phyloP scores from a whole-genome alignment of 257 asterid genomes.

The Nicotiana attenuata region DNA sequence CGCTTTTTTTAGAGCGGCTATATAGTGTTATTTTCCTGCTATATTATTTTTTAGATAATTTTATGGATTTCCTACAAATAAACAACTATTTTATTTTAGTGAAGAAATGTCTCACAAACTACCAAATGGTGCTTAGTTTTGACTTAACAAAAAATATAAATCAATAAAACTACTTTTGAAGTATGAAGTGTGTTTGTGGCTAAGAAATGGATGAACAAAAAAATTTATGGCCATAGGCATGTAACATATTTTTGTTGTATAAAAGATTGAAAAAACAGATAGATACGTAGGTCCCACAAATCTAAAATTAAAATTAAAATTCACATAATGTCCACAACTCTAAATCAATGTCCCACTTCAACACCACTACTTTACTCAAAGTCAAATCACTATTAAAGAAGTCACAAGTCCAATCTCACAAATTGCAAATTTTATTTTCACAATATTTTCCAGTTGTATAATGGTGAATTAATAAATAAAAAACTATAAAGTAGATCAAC shows the following conservation, averaged over 20 bases:
- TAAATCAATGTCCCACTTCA: neutral
- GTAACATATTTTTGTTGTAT: neutral
- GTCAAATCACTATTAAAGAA: neutral
- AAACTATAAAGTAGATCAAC: neutral
- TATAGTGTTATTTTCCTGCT: too few relatives aligned
- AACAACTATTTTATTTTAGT: neutral
- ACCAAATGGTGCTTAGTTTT: neutral
- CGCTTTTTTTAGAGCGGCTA: too few relatives aligned
- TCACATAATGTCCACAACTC: too few relatives aligned
- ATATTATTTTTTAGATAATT: neutral
- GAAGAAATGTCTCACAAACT: neutral
- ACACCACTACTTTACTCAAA: neutral
- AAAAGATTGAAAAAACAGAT: neutral
- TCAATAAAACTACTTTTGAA: neutral
- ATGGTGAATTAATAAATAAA: neutral
- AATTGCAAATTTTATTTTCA: neutral
- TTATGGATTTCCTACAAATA: neutral
- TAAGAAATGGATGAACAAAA: neutral
- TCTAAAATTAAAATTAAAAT: neutral
- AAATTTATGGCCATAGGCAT: neutral
- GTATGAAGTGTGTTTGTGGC: neutral
- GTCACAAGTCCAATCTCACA: neutral
- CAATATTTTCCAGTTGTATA: neutral
- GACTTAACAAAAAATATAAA: neutral
- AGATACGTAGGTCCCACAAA: neutral